Evolutionary conservation across 345 rosid genomes (phyloP), one percentile per base, ranked within the genome.

Genomic region (Hevea brasiliensis): DNA sequence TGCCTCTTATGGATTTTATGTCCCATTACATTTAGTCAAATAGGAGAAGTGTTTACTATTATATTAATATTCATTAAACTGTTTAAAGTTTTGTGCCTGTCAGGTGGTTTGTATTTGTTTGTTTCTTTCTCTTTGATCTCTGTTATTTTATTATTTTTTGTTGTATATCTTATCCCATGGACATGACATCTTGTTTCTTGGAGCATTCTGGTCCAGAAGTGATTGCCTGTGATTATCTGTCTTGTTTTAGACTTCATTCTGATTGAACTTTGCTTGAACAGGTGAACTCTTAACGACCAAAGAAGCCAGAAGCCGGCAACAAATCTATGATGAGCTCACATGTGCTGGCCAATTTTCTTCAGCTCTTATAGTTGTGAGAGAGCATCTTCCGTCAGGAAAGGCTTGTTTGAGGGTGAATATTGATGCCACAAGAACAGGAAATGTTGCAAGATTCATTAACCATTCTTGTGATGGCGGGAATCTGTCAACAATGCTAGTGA

Each of bases 391-490:
- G 40, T 90, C 98, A 1, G 86, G 92, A 56, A 85, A 88, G 73
- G 92, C 97, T 51, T 94, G 95, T 79, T 79, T 92, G 75, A 87
- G 98, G 77, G 75, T 94, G 55, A 94, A 94, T 81, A 86, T 92
- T 0, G 95, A 92, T 68, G 97, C 97, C 76, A 94, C 98, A 3
- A 77, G 83, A 56, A 80, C 85, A 0, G 98, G 97, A 51, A 94
- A 94, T 32, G 77, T 90, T 24, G 92, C 91, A 17, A 83, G 97
- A 65, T 90, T 92, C 81, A 84, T 94, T 21, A 94, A 92, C 85
- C 98, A 90, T 82, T 94, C 98, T 53, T 94, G 98, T 68, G 98
- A 90, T 24, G 95, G 98, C 0, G 97, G 95, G 40, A 90, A 92
- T 72, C 85, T 94, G 50, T 85, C 83, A 3, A 85, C 95, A 0